Evolutionary conservation across 139 green algal species (phyloP).

Genomic region (Volvox reticuliferus): DNA sequence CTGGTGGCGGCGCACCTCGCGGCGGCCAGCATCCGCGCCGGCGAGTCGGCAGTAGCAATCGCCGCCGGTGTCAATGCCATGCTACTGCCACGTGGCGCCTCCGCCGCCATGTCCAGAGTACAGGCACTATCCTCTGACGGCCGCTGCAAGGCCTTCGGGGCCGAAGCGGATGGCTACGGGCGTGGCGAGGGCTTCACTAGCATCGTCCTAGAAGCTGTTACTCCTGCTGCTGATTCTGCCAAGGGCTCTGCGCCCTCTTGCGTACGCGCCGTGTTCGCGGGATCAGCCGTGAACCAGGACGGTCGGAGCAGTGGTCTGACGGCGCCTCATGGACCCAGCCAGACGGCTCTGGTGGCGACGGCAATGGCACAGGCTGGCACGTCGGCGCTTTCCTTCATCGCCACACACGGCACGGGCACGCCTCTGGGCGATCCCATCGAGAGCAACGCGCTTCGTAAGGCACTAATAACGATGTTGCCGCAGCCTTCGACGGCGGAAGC

Average conservation of each 20-base stretch:
- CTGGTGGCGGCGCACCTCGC: conserved; percentile 87
- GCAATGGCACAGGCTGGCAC: conserved; percentile 60
- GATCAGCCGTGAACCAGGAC: conserved; percentile 91
- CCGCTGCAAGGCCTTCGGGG: conserved; percentile 88
- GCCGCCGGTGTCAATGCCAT: conserved; percentile 83
- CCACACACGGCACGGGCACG: conserved; percentile 76
- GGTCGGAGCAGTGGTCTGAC: conserved; percentile 88
- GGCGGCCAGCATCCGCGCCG: conserved; percentile 51
- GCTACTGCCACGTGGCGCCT: conserved; percentile 72
- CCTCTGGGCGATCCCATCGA: conserved; percentile 91
- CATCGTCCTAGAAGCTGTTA: conserved; percentile 62
- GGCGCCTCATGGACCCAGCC: conserved; percentile 84
- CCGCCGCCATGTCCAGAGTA: conserved; percentile 79
- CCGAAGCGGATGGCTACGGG: conserved; percentile 88
- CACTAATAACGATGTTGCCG: conserved; percentile 41
- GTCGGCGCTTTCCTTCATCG: conserved; percentile 43
- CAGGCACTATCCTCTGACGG: conserved; percentile 75
- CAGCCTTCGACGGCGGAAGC: neutral
- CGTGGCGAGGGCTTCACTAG: conserved; percentile 83
- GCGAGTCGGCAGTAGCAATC: conserved; percentile 53
- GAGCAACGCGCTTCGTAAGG: conserved; percentile 76
- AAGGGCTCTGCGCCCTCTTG: neutral
- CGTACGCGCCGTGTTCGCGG: conserved; percentile 64
- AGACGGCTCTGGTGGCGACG: conserved; percentile 73
- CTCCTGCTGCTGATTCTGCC: neutral